A percentile compares a stretch with the other conserved stretches of the same genome.
Evolutionary conservation across 83 land plant species (phyloP).

Genomic region (Thuja plicata): DNA sequence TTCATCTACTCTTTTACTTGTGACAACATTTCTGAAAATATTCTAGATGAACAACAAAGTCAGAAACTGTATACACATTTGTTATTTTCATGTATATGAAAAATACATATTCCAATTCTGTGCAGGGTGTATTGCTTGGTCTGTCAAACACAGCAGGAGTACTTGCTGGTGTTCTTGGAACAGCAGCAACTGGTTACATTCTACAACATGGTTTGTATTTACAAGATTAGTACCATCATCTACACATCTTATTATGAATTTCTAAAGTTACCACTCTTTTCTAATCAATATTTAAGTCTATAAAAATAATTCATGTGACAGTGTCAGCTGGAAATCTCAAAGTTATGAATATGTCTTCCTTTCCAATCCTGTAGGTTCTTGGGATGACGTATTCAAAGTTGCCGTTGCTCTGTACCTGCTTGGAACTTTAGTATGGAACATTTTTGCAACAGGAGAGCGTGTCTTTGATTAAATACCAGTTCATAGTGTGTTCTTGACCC

Average conservation of each 20-base stretch:
- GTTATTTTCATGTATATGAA: not conserved
- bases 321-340: not conserved
- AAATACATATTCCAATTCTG: not conserved
- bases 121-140: conserved; percentile 89
- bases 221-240: not conserved
- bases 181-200: conserved; percentile 90
- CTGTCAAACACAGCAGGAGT: conserved; percentile 96
- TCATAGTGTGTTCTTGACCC: not conserved
- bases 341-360: not conserved
- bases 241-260: not conserved
- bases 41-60: not conserved
- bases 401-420: conserved; percentile 79
- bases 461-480: conserved; percentile 61
- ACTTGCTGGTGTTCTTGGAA: conserved; percentile 90
- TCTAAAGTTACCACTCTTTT: not conserved
- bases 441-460: conserved; percentile 90
- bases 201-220: conserved; percentile 69
- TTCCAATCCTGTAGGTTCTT: conserved; percentile 61
- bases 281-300: not conserved
- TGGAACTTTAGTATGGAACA: conserved; percentile 94
- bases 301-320: not conserved
- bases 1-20: not conserved
- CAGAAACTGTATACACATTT: not conserved
- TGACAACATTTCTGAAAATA: conserved; percentile 4
- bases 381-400: conserved; percentile 99